Conservation (phyloP, 768 basidiomycete species). For the Kwoniella europaea region DNA sequence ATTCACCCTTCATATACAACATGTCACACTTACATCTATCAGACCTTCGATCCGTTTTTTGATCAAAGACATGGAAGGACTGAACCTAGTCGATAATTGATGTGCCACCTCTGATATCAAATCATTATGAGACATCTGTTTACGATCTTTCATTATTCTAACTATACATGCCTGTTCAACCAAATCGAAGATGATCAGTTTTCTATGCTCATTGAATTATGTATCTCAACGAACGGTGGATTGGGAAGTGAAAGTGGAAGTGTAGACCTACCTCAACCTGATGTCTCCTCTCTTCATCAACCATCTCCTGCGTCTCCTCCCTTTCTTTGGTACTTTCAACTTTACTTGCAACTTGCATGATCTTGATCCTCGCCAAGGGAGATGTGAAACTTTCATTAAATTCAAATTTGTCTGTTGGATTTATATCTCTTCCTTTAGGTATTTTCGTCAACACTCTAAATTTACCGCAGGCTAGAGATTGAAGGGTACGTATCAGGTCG, state of each 20-base stretch:
- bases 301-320: slow-evolving; percentile 83
- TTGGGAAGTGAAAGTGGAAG: background rate
- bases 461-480: slow-evolving; percentile 94
- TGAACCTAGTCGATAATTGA: slow-evolving; percentile 82
- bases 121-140: slow-evolving; percentile 83
- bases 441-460: slow-evolving; percentile 89
- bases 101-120: slow-evolving; percentile 87
- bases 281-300: slow-evolving; percentile 88
- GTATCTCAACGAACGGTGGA: background rate
- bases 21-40: slow-evolving; percentile 73
- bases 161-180: slow-evolving; percentile 85
- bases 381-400: slow-evolving; percentile 84
- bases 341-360: slow-evolving; percentile 82
- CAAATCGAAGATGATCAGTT: background rate
- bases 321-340: slow-evolving; percentile 86
- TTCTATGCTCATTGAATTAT: background rate
- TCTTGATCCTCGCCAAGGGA: slow-evolving; percentile 88
- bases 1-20: background rate
- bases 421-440: slow-evolving; percentile 83
- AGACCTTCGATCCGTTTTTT: slow-evolving; percentile 92
- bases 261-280: slow-evolving; percentile 75
- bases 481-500: slow-evolving; percentile 89
- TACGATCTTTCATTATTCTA: slow-evolving; percentile 95
- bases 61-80: slow-evolving; percentile 80
- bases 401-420: slow-evolving; percentile 76